Evolutionary conservation across 257 asterid species (phyloP).

Genomic region (Euphrasia confusa): DNA sequence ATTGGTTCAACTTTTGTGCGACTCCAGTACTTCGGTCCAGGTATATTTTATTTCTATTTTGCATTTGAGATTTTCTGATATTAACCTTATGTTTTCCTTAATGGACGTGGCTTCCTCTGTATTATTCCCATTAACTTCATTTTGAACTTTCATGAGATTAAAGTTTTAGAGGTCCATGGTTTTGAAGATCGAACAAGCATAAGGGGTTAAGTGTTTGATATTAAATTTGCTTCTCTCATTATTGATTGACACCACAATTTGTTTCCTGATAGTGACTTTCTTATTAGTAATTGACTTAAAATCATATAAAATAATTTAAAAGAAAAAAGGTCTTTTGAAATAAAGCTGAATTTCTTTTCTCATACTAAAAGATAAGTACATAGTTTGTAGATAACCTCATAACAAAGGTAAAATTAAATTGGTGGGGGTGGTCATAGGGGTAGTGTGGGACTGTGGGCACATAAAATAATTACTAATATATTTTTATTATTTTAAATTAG

Average conservation of each 20-base stretch:
- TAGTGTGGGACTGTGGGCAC: too few relatives aligned
- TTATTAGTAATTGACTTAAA: too few relatives aligned
- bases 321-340: too few relatives aligned
- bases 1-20: slow-evolving; percentile 70
- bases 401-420: too few relatives aligned
- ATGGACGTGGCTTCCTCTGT: slow-evolving; percentile 14
- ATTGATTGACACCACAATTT: slow-evolving; percentile 5
- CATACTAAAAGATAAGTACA: too few relatives aligned
- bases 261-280: neutral
- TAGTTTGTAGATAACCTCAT: too few relatives aligned
- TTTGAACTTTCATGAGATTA: slow-evolving; percentile 20
- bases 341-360: too few relatives aligned
- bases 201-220: slow-evolving; percentile 5
- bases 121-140: slow-evolving; percentile 8
- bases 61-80: slow-evolving; percentile 10
- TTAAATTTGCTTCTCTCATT: slow-evolving; percentile 10
- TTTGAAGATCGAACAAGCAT: neutral
- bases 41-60: slow-evolving; percentile 32
- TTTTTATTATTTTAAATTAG: too few relatives aligned
- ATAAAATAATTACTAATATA: too few relatives aligned
- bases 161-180: slow-evolving; percentile 23
- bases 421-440: too few relatives aligned
- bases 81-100: slow-evolving; percentile 10
- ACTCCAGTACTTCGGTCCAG: slow-evolving; percentile 61
- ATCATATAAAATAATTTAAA: too few relatives aligned